A percentile compares a stretch with the other conserved stretches of the same genome.
These are phyloP conservation scores for Candida incommunis DNA, from an alignment of 805 yeast species.

Conservation along the genomic window DNA sequence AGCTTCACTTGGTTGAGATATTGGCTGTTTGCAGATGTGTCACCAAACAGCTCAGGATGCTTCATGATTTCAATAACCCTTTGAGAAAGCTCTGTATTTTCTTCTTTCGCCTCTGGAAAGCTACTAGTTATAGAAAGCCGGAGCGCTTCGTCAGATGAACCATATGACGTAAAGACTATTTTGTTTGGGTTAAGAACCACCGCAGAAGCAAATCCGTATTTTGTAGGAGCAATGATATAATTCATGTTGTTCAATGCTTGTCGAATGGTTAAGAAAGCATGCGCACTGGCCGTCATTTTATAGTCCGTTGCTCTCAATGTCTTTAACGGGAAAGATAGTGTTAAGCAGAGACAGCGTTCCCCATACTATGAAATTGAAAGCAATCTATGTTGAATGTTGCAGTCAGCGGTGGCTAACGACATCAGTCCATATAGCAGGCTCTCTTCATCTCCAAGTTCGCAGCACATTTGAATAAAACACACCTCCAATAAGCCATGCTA, in stretches of 20 bases:
- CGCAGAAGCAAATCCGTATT: not conserved
- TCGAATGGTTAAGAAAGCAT: too few species aligned
- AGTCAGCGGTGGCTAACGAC: too few species aligned
- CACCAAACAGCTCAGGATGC: not conserved
- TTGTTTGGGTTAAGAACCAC: not conserved
- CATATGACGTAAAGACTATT: not conserved
- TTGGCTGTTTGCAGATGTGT: not conserved
- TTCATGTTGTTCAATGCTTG: not conserved
- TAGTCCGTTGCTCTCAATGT: constrained; percentile 1
- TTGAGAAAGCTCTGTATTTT: not conserved
- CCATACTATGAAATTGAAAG: too few species aligned
- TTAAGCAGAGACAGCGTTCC: too few species aligned
- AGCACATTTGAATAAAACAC: too few species aligned
- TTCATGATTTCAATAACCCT: not conserved
- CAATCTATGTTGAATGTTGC: too few species aligned
- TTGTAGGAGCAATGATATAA: not conserved
- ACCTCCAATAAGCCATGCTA: too few species aligned
- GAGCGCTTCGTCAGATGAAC: not conserved
- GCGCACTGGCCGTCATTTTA: not conserved
- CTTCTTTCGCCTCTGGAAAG: not conserved
- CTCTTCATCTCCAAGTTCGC: too few species aligned
- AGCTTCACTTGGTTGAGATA: not conserved
- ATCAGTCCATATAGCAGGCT: too few species aligned
- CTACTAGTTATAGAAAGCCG: not conserved
- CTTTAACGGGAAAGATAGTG: not conserved